Percentiles rank a stretch among this genome's conserved stretches.
phyloP scores from a whole-genome alignment of 805 yeast species.

The Yarrowia sp. region DNA sequence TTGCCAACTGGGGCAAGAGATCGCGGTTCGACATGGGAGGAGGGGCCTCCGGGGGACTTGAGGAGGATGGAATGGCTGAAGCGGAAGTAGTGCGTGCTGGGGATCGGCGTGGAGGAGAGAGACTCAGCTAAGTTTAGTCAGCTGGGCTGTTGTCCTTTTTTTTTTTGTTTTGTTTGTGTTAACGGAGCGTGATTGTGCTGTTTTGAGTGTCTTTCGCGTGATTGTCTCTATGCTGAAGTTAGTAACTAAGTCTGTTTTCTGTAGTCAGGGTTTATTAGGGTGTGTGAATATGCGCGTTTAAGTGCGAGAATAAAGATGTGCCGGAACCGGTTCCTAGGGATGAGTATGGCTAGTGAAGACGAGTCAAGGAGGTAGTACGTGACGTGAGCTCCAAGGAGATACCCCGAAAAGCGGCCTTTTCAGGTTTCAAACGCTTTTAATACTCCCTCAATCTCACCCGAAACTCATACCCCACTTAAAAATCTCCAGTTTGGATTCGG shows the following conservation, averaged over 20 bases:
- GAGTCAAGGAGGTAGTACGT: too few species aligned
- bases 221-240: constrained; percentile 6
- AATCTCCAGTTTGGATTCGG: background rate
- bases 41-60: constrained; percentile 6
- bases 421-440: too few species aligned
- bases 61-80: constrained; percentile 4
- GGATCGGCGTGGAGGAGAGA: background rate
- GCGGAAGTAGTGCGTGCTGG: constrained; percentile 21
- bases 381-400: too few species aligned
- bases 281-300: constrained; percentile 20
- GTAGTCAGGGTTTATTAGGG: constrained; percentile 15
- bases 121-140: constrained; percentile 14
- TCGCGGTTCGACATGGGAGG: constrained; percentile 31
- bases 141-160: background rate
- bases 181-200: background rate
- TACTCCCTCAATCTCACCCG: too few species aligned
- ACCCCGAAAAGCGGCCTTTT: too few species aligned
- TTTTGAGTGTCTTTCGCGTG: constrained; percentile 10
- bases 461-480: constrained; percentile 12
- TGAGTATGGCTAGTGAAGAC: too few species aligned
- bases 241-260: constrained; percentile 2
- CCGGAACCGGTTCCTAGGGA: background rate
- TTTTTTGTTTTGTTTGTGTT: background rate
- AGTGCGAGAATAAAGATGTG: background rate
- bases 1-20: constrained; percentile 33